These are phyloP conservation scores for Neocucurbitaria cava DNA, from an alignment of 2,329 filamentous ascomycete species.

Conservation along the genomic window DNA sequence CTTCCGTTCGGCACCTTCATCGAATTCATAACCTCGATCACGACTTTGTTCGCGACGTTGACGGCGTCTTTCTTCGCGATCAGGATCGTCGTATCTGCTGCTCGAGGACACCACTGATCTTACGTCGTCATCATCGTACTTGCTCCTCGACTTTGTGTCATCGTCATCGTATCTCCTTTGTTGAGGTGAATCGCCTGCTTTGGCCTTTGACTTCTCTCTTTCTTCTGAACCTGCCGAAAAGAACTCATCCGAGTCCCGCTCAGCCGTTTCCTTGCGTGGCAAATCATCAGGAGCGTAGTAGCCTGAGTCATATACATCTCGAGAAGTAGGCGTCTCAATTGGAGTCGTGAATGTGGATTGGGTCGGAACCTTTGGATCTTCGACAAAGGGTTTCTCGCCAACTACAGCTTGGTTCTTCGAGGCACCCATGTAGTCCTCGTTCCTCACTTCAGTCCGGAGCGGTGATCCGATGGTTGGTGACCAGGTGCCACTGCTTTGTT, in stretches of 20 bases:
- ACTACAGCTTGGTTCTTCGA: conserved; percentile 6
- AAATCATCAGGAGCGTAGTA: conserved; percentile 44
- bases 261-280: conserved; percentile 18
- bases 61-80: conserved; percentile 40
- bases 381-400: conserved; percentile 20
- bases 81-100: conserved; percentile 37
- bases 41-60: conserved; percentile 42
- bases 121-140: conserved; percentile 30
- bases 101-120: conserved; percentile 31
- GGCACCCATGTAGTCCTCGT: conserved; percentile 52
- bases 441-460: conserved; percentile 53
- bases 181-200: conserved; percentile 17
- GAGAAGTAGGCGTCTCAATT: conserved; percentile 19
- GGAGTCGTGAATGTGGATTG: conserved; percentile 19
- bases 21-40: conserved; percentile 43
- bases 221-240: conserved; percentile 44
- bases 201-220: conserved; percentile 28
- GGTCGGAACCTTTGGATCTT: conserved; percentile 23
- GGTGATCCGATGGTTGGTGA: conserved; percentile 53
- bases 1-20: conserved; percentile 38
- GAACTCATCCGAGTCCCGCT: conserved; percentile 45
- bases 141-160: conserved; percentile 17
- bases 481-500: conserved; percentile 50
- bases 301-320: conserved; percentile 39
- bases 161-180: conserved; percentile 10